Evolutionary conservation across 169 alveolate genomes (phyloP).

Genomic region (Eimeria acervulina): DNA sequence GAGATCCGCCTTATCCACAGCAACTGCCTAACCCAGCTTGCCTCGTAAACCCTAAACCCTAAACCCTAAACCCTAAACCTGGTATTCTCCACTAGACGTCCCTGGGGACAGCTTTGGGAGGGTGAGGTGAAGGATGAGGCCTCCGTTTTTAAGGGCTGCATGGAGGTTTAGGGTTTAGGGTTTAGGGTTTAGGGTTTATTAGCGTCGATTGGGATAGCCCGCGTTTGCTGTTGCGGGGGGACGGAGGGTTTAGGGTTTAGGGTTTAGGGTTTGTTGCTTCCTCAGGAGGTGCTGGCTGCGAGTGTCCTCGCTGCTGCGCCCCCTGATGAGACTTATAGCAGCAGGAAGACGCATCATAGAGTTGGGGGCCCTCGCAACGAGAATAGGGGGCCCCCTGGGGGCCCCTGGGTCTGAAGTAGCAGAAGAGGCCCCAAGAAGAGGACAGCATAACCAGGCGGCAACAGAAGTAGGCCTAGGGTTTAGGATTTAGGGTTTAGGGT

Average conservation of each 20-base stretch:
- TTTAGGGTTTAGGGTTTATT: constrained; percentile 21
- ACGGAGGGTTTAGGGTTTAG: background rate
- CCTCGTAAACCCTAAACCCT: constrained; percentile 37
- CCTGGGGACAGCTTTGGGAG: too few relatives aligned
- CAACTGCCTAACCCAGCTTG: constrained; percentile 40
- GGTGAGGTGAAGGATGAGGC: too few relatives aligned
- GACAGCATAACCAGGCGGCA: background rate
- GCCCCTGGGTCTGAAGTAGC: background rate
- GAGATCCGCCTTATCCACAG: constrained; percentile 26
- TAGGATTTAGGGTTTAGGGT: background rate
- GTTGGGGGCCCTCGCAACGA: constrained; percentile 36
- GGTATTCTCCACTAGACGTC: too few relatives aligned
- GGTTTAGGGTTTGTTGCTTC: too few relatives aligned
- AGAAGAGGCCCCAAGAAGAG: background rate
- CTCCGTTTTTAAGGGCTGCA: too few relatives aligned
- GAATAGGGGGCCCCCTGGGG: background rate
- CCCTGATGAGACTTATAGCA: constrained; percentile 19
- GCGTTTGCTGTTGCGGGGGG: too few relatives aligned
- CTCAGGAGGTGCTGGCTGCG: constrained; percentile 76
- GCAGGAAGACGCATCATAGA: constrained; percentile 36
- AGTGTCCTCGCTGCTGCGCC: constrained; percentile 73
- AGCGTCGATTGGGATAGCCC: too few relatives aligned
- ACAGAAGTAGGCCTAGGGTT: background rate
- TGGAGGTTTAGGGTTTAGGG: background rate
- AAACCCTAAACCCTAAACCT: constrained; percentile 4